Base-by-base conservation (phyloP, 352 stramenopile genomes). In the Globisporangium parvum region DNA sequence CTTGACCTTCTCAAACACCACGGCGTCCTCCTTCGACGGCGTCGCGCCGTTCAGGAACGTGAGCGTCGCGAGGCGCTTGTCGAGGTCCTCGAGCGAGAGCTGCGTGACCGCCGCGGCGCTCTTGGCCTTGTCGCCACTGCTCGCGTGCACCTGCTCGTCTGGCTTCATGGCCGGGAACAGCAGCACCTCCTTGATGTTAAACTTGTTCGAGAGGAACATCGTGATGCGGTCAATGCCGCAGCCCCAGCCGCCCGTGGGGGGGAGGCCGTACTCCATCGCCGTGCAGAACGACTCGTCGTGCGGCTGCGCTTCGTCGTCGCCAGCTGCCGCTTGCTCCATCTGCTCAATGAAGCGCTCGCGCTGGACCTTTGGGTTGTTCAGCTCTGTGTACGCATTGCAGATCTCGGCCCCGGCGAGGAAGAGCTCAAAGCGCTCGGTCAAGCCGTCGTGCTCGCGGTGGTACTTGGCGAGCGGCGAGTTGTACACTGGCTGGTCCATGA, bases 111-210 rank as follows among this genome's bases (percentile, higher is more conserved):
- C 40, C 17, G 40, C 21, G 15, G 40, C 12, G 15, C 15, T 45
- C 40, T 45, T 45, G 40, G 40, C 12, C 1, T 17, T n/a, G 40
- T 45, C 40, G 11, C 40, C 40, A n/a, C n/a, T n/a, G 28, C 28
- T 33, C 28, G 28, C 6, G 28, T 61, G 57, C 50, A 67, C 60
- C 65, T 91, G 78, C 64, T 92, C 81, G 33, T 97, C 82, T 17
- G 97, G 97, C 77, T 99, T 99, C 97, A 99, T 99, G 47, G 96
- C 96, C 42, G 97, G 97, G 79, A 99, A 99, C 14, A 99, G 77
- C 59, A 99, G 73, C 42, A 99, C 97, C 75, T 99, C 97, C 85
- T 99, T 99, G 75, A 93, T 90, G 68, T 91, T 90, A 55, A 89
- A 88, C 54, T 78, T 87, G 72, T 98, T 97, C 49, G 92, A 97